A percentile compares a stretch with the other conserved stretches of the same genome.
phyloP scores from a whole-genome alignment of 164 flowering plant genomes.

The Vitis rupestris region DNA sequence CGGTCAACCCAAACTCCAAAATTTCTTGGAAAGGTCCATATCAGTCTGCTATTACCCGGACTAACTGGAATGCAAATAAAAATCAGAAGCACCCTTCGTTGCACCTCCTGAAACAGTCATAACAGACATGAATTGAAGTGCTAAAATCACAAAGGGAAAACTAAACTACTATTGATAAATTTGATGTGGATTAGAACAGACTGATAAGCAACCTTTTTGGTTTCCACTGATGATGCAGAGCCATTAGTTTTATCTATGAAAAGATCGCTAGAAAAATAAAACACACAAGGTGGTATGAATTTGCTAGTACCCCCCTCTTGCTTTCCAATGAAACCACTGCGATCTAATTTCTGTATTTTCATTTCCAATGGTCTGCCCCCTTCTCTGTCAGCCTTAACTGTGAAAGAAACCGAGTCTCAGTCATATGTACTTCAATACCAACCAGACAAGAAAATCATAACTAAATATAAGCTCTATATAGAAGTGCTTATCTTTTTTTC shows the following conservation, averaged over 20 bases:
- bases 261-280: conserved; percentile 25
- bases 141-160: background rate
- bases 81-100: conserved; percentile 37
- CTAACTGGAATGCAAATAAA: conserved; percentile 84
- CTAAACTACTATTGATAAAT: too few relatives aligned
- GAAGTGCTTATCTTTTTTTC: conserved; percentile 45
- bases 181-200: background rate
- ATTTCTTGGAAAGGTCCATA: conserved; percentile 82
- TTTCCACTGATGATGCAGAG: conserved; percentile 25
- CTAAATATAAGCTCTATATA: conserved; percentile 1
- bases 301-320: conserved; percentile 40
- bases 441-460: background rate
- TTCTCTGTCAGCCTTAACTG: conserved; percentile 76
- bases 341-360: conserved; percentile 38
- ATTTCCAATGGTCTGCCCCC: conserved; percentile 74
- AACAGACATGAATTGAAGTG: background rate
- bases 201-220: conserved; percentile 32
- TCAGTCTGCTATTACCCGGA: conserved; percentile 86
- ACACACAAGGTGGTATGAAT: conserved; percentile 70
- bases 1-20: conserved; percentile 67
- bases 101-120: conserved; percentile 31
- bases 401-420: conserved; percentile 23
- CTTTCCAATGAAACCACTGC: conserved; percentile 53
- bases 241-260: conserved; percentile 23
- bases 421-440: conserved; percentile 1